Evolutionary conservation across 2,329 filamentous ascomycete species (phyloP), one percentile per base, ranked within the genome.

Genomic region (Scolecobasidium constrictum): DNA sequence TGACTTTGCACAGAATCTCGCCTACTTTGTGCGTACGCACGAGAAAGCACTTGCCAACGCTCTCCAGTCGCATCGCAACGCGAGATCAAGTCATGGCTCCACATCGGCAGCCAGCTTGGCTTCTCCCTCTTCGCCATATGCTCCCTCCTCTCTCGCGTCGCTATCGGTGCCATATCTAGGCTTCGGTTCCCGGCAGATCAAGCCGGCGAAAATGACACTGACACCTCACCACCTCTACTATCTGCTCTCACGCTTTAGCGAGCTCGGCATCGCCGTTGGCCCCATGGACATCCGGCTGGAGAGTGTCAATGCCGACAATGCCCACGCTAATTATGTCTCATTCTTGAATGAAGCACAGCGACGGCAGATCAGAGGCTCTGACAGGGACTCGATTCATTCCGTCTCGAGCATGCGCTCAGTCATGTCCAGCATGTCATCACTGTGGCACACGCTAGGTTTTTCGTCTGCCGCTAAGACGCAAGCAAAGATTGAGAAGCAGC

Each of bases 191-290:
- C 82, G 86, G 54, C 83, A 69, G 53, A 75, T 87, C 56, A 95
- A 94, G 66, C 86, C 88, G 16, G 85, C 86, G 33, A 94, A 93
- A 66, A 71, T 98, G 51, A 87, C 87, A 31, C 73, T 98, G 49
- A 96, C 92, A 11, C 86, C 92, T 16, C 92, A 98, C 58, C 92
- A 98, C 60, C 77, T 98, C 21, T 96, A 94, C 69, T 98, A 94
- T 60, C 76, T 98, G 22, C 76, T 98, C 43, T 94, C 87, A 44
- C 85, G 87, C 43, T 95, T 96, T 63, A 88, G 95, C 66, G 90
- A 95, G 49, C 73, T 96, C 47, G 79, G 80, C 46, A 92, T 96
- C 51, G 74, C 82, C 48, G 87, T 96, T 49, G 92, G 92, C 4
- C 87, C 90, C 22, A 94, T 95, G 88, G 95, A 92, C 57, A 80